Evolutionary conservation across 2,329 filamentous ascomycete genomes (phyloP), one percentile per base, ranked within the genome.

Genomic region (Apiospora malaysiana): DNA sequence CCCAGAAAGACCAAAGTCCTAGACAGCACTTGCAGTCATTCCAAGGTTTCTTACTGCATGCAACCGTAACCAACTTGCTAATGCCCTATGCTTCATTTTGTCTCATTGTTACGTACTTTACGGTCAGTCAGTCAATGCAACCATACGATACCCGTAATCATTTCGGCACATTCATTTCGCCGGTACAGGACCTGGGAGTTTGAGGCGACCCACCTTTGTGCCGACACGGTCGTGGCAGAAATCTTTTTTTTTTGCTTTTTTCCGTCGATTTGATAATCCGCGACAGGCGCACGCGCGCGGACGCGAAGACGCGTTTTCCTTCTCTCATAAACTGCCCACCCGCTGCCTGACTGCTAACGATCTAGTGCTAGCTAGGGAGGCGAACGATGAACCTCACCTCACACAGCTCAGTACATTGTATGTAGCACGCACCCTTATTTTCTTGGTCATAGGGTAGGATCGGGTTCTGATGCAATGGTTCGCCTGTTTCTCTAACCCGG

Each of bases 101-200:
- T 32, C 51, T 59, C 51, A 59, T 59, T 7, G 27, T 59, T 59
- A 59, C 51, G 51, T 59, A 59, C 51, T 59, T 59, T 59, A 59
- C 51, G 51, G 51, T 59, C 51, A 37, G 9, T 59, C 51, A 37
- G n/a, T 59, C 51, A 59, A 59, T 59, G 27, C 51, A 63, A 63
- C 56, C 32, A 63, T 63, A 21, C 32, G 32, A 32, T 6, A 32
- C 6, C 56, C 27, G 56, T 63, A 63, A 63, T 63, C 56, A 63
- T 63, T n/a, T 63, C 56, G 27, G 56, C 27, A 32, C 21, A 63
- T 40, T 63, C 56, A n/a, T 63, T 63, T 40, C 56, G n/a, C 56
- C 56, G 56, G 40, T 63, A 63, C 56, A 40, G 56, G 51, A 37
- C 51, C 25, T 59, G 27, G 32, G 40, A 63, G 27, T 21, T 63